Percentiles rank a stretch among this genome's conserved stretches.
Conservation (phyloP, 31 red algal genomes). For the Asparagopsis taxiformis region DNA sequence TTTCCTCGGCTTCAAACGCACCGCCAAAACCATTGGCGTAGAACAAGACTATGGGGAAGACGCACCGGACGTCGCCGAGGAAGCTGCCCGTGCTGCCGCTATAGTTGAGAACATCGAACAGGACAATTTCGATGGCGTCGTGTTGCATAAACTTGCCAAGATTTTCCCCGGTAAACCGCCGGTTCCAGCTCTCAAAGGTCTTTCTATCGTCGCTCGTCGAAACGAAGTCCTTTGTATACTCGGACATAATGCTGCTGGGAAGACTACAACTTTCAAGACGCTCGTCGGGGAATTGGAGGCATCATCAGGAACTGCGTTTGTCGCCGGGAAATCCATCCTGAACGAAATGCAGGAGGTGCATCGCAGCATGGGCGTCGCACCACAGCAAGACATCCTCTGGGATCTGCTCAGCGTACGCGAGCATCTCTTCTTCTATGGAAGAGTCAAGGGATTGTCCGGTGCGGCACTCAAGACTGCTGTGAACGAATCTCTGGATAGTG, state of each 20-base stretch:
- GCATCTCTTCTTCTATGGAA: slow-evolving; percentile 87
- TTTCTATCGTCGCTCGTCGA: slow-evolving; percentile 57
- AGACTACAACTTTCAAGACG: slow-evolving; percentile 78
- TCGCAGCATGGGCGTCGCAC: slow-evolving; percentile 72
- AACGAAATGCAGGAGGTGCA: slow-evolving; percentile 67
- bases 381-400: slow-evolving; percentile 87
- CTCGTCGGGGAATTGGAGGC: slow-evolving; percentile 66
- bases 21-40: slow-evolving; percentile 3
- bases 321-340: slow-evolving; percentile 62
- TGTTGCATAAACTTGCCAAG: slow-evolving; percentile 56
- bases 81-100: slow-evolving; percentile 21
- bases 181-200: slow-evolving; percentile 61
- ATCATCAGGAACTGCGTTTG: slow-evolving; percentile 58
- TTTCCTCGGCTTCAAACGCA: slow-evolving; percentile 54
- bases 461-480: slow-evolving; percentile 40
- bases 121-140: slow-evolving; percentile 53
- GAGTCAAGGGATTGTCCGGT: slow-evolving; percentile 57
- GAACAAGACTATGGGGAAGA: not conserved
- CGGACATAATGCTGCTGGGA: slow-evolving; percentile 86
- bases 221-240: slow-evolving; percentile 83
- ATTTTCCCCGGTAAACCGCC: slow-evolving; percentile 74
- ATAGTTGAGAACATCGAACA: slow-evolving; percentile 25
- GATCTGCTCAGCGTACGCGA: slow-evolving; percentile 59
- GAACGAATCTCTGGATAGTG: slow-evolving; percentile 49
- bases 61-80: slow-evolving; percentile 47